A percentile compares a stretch with the other conserved stretches of the same genome.
Evolutionary conservation across 2,329 filamentous ascomycete genomes (phyloP).

Genomic region (Colletotrichum truncatum): DNA sequence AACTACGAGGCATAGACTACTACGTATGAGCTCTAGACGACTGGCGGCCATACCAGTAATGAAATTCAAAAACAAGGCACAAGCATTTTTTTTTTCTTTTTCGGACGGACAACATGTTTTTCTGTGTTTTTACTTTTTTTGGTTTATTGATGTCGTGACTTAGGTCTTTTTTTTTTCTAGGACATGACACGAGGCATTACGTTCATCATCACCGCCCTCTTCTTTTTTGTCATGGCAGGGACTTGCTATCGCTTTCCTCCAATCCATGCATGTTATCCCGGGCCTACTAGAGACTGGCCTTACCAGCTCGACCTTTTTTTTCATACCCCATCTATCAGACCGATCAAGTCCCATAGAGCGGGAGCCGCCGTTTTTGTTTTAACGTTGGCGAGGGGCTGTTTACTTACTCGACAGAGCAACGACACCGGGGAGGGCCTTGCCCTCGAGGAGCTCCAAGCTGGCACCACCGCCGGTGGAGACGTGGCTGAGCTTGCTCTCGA

Average conservation of each 20-base stretch:
- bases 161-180: too few relatives aligned
- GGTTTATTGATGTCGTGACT: slow-evolving; percentile 18
- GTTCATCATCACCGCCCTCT: slow-evolving; percentile 24
- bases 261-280: slow-evolving; percentile 2
- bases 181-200: slow-evolving; percentile 27
- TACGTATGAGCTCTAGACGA: slow-evolving; percentile 18
- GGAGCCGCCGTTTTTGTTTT: slow-evolving; percentile 8
- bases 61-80: slow-evolving; percentile 11
- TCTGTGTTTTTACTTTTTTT: slow-evolving; percentile 5
- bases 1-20: slow-evolving; percentile 23
- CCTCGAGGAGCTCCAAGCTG: slow-evolving; percentile 94
- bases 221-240: too few relatives aligned
- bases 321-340: slow-evolving; percentile 41
- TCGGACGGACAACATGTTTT: neutral
- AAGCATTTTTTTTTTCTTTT: neutral
- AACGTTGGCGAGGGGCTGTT: slow-evolving; percentile 36
- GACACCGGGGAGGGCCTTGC: slow-evolving; percentile 96
- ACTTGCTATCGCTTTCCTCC: slow-evolving; percentile 4
- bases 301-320: slow-evolving; percentile 41
- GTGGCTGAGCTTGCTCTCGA: slow-evolving; percentile 97
- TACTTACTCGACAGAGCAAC: slow-evolving; percentile 85
- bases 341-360: slow-evolving; percentile 31
- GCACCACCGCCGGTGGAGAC: slow-evolving; percentile 97
- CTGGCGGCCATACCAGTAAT: slow-evolving; percentile 20
- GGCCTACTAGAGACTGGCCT: slow-evolving; percentile 47